phyloP scores from a whole-genome alignment of 441 rosid species.

The Populus hybrid region DNA sequence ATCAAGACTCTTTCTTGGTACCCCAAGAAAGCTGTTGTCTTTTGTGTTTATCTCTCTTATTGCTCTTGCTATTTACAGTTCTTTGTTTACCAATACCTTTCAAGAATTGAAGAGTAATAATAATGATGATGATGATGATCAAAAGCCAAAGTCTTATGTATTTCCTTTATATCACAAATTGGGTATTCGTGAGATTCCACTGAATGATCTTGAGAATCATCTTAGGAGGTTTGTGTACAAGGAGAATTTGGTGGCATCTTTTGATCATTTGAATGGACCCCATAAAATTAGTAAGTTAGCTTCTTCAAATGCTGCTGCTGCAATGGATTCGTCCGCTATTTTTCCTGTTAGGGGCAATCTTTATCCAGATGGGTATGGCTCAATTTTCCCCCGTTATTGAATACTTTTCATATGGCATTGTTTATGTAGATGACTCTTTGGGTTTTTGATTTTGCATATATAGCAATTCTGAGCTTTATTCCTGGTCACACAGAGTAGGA shows the following conservation, averaged over 20 bases:
- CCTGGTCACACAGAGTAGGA: too few relatives aligned
- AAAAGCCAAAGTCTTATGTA: slow-evolving; percentile 43
- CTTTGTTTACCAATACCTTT: slow-evolving; percentile 38
- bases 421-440: background rate
- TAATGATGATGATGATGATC: slow-evolving; percentile 37
- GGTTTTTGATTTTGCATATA: background rate
- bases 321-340: slow-evolving; percentile 48
- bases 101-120: slow-evolving; percentile 38
- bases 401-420: background rate
- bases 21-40: slow-evolving; percentile 39
- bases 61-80: slow-evolving; percentile 46
- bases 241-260: slow-evolving; percentile 30
- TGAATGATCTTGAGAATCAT: slow-evolving; percentile 43
- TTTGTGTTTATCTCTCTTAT: slow-evolving; percentile 56
- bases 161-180: slow-evolving; percentile 72
- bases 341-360: slow-evolving; percentile 78
- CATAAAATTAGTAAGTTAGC: slow-evolving; percentile 30
- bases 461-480: slow-evolving; percentile 1
- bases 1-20: slow-evolving; percentile 27
- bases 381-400: slow-evolving; percentile 6
- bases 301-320: slow-evolving; percentile 35
- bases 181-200: slow-evolving; percentile 34
- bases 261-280: slow-evolving; percentile 29
- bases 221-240: slow-evolving; percentile 46
- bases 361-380: slow-evolving; percentile 78